These are phyloP conservation scores for Sordariomycetes sp. DNA, from an alignment of 2,329 filamentous ascomycete species.

Conservation along the genomic window DNA sequence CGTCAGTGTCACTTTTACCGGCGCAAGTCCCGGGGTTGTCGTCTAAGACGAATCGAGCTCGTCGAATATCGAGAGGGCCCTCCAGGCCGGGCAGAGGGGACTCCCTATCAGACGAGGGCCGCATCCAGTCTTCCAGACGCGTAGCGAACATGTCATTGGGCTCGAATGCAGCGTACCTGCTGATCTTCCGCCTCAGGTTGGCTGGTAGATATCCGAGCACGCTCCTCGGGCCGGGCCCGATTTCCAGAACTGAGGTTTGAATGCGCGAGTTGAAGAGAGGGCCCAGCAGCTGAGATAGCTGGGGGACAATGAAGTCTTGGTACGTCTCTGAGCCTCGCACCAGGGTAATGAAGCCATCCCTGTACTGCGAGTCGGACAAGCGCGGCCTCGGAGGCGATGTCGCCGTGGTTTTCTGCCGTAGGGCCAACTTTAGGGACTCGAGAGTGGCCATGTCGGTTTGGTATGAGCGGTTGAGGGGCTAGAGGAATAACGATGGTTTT, in stretches of 20 bases:
- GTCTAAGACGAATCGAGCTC: conserved; percentile 24
- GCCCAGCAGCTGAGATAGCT: conserved; percentile 29
- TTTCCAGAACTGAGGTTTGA: conserved; percentile 41
- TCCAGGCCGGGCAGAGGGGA: conserved; percentile 29
- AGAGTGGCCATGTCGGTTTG: conserved; percentile 28
- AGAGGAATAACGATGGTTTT: too few relatives aligned
- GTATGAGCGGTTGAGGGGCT: too few relatives aligned
- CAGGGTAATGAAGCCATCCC: conserved; percentile 33
- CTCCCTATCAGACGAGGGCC: conserved; percentile 12
- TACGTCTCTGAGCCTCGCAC: conserved; percentile 23
- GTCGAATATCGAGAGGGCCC: conserved; percentile 24
- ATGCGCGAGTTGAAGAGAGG: conserved; percentile 24
- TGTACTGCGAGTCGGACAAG: conserved; percentile 37
- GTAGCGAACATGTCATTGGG: conserved; percentile 34
- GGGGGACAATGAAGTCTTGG: conserved; percentile 39
- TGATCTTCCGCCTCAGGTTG: conserved; percentile 28
- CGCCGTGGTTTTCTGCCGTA: conserved; percentile 19
- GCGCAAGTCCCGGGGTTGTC: conserved; percentile 10
- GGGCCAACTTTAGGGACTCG: conserved; percentile 26
- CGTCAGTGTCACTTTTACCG: conserved; percentile 11
- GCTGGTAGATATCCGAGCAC: conserved; percentile 37
- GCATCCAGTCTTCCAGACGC: conserved; percentile 30
- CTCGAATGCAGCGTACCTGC: conserved; percentile 43
- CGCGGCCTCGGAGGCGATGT: conserved; percentile 14
- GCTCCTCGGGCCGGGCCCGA: conserved; percentile 46